These are phyloP conservation scores for Sungouiozyma ichnusensis DNA, from an alignment of 805 yeast genomes.

Conservation along the genomic window DNA sequence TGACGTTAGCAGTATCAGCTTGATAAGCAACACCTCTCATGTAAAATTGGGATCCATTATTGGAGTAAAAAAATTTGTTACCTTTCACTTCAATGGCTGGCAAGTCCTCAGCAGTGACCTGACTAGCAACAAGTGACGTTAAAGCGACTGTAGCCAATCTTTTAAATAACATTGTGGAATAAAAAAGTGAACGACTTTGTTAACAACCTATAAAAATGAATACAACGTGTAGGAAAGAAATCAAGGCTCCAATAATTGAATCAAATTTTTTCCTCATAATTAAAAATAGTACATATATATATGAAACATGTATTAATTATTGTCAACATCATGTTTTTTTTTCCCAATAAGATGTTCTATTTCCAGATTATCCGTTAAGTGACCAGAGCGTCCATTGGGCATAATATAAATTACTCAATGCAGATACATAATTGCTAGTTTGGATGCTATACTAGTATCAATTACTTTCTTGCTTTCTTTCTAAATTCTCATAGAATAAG, in stretches of 20 bases:
- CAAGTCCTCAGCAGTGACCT: constrained; percentile 32
- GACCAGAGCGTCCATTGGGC: not conserved
- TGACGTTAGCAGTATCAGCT: constrained; percentile 46
- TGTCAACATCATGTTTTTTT: not conserved
- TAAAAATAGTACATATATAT: too few species aligned
- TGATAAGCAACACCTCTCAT: constrained; percentile 76
- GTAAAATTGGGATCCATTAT: constrained; percentile 71
- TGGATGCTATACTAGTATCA: not conserved
- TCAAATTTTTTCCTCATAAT: not conserved
- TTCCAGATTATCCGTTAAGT: not conserved
- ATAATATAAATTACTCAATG: not conserved
- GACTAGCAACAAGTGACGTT: constrained; percentile 18
- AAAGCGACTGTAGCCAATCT: constrained; percentile 29
- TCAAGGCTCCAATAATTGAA: too few species aligned
- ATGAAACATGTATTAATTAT: too few species aligned
- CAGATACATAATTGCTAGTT: not conserved
- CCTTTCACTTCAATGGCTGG: constrained; percentile 67
- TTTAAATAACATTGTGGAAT: constrained; percentile 27
- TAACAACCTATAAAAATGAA: not conserved
- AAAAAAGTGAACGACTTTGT: not conserved
- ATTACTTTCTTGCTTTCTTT: not conserved
- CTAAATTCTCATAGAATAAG: too few species aligned
- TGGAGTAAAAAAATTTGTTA: constrained; percentile 65
- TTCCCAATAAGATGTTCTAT: too few species aligned
- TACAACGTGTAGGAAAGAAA: too few species aligned